Evolutionary conservation across 768 basidiomycete genomes (phyloP), one percentile per base, ranked within the genome.

Genomic region (Rhizopogon roseolus): DNA sequence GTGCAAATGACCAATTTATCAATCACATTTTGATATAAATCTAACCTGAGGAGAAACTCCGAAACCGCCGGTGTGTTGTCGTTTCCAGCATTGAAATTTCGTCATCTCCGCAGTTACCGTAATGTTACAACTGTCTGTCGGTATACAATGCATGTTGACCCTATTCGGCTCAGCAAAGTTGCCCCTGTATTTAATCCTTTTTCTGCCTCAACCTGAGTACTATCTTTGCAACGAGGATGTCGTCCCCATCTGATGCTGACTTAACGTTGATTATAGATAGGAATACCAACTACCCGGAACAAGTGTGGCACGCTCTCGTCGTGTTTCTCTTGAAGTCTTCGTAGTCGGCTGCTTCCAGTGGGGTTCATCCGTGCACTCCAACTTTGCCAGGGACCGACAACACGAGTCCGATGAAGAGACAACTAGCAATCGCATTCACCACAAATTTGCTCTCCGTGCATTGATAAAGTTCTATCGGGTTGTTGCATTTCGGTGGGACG

Each of bases 401-500:
- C 39, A 40, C 16, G 41, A 1, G 22, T 28, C 10, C 0, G 66
- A 68, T 11, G 59, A 59, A 42, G 66, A 67, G 40, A 53, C 59
- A 19, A 2, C 27, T 22, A 16, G 29, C 6, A 34, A 34, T 9
- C 10, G 8, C 8, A 8, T 19, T 73, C 43, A 54, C 62, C 6
- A 67, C 66, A 17, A 66, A 58, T 8, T 78, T 77, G 67, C 73
- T 67, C 54, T 75, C 69, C 39, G 61, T n/a, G 78, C 76, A 1
- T 27, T 71, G 17, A 62, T 71, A 34, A 72, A 79, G 9, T 64
- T 63, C 7, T 81, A 81, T 64, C 73, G 76, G 17, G 75, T 81
- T 17, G 53, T 76, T 19, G 73, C 75, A 5, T 83, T 82, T 60
- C 77, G 82, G 13, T 71, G 69, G n/a, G 62, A 75, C 72, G 3